Conservation (phyloP, 768 basidiomycete genomes). For the Royoungia palumana region DNA sequence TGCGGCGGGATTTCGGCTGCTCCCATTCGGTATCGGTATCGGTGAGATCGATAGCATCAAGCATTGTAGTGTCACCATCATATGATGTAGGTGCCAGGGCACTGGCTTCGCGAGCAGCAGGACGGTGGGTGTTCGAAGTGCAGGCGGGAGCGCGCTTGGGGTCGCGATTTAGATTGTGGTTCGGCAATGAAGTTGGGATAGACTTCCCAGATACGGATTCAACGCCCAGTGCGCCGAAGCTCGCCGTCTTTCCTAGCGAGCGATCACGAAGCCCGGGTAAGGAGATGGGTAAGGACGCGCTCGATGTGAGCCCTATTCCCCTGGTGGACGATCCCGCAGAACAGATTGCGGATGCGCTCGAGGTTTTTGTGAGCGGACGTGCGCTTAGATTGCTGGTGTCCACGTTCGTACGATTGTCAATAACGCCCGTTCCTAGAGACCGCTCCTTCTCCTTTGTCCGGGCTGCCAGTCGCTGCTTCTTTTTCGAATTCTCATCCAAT, state of each 20-base stretch:
- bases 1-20: not conserved
- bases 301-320: not conserved
- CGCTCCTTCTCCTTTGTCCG: slow-evolving; percentile 10
- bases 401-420: not conserved
- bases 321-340: not conserved
- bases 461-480: slow-evolving; percentile 21
- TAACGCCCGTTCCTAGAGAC: not conserved
- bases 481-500: slow-evolving; percentile 25
- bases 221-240: not conserved
- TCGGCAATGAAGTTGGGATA: slow-evolving; percentile 10
- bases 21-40: slow-evolving; percentile 21
- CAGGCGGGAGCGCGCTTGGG: slow-evolving; percentile 3
- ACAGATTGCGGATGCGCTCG: slow-evolving; percentile 13
- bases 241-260: slow-evolving; percentile 4
- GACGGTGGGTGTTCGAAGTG: not conserved
- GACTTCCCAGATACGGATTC: slow-evolving; percentile 11
- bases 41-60: slow-evolving; percentile 19
- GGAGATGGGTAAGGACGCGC: not conserved
- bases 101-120: not conserved
- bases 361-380: slow-evolving; percentile 14
- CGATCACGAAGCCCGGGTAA: slow-evolving; percentile 2
- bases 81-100: not conserved
- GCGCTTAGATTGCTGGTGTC: not conserved
- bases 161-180: slow-evolving; percentile 9
- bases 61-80: slow-evolving; percentile 14